Evolutionary conservation across 495 filamentous ascomycete species (phyloP), one percentile per base, ranked within the genome.

Genomic region (Hypoxylon rickii): DNA sequence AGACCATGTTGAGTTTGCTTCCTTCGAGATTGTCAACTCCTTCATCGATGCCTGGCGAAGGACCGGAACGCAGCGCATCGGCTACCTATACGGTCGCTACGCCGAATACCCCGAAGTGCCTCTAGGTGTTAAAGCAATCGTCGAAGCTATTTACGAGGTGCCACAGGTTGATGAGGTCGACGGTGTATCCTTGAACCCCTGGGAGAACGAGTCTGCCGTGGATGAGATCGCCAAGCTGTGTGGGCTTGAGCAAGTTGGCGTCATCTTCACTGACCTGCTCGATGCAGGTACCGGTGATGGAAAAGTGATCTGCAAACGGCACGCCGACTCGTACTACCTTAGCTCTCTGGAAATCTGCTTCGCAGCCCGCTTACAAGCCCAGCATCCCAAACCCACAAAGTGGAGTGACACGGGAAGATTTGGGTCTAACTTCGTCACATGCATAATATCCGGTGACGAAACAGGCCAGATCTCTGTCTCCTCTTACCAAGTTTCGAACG

Each of bases 131-230:
- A 99, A 99, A 70, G 94, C 94, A 1, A 86, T 99, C 7, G 92
- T 99, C 0, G 93, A 99, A 72, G 93, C 94, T 21, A 96, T 99
- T 57, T 99, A 97, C 59, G 94, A 99, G 64, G 90, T 92, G 3
- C 95, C 95, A 2, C 94, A 99, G 65, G 75, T 90, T 42, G 83
- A 89, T 61, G 94, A 99, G 67, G 65, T 87, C n/a, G 94, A 99
- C 68, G 94, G 94, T 7, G 81, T 96, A 22, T 91, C 92, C 0
- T 77, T 97, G 20, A 85, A 86, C 50, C 81, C 91, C 6, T 99
- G 94, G 94, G 84, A 87, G 15, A 90, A 90, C 52, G 92, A 97
- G 73, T 76, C 86, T 31, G 89, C 89, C 7, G 77, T 96, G 29
- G 85, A 95, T 54, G 83, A 89, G 55, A 76, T 96, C 11, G 94